Base-by-base conservation (phyloP, 2,329 filamentous ascomycete genomes). In the Chaetomium sp. region DNA sequence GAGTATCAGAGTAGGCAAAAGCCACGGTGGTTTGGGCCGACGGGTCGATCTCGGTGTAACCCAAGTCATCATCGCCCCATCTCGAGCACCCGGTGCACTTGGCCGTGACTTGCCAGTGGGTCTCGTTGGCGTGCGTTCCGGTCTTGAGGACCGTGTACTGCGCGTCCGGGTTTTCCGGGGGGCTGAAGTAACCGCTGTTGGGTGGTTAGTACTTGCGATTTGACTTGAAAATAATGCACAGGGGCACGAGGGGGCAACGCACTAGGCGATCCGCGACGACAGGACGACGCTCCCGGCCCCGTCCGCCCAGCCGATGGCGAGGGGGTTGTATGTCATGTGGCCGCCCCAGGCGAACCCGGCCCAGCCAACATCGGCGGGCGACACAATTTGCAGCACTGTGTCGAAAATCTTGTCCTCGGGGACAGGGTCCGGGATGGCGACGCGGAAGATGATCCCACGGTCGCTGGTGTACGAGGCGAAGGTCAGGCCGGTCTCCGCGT, bases 261-360 rank as follows among this genome's bases (percentile, higher is more conserved):
- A 82, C 80, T 75, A 79, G 6, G 80, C 79, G 69, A 79, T 79
- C 31, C 81, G 75, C 0, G 79, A 77, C 0, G 79, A 80, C 13
- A 78, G 72, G 1, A 80, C 76, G 12, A 76, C 77, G 45, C 73
- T 76, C 49, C 70, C 76, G 16, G 72, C 75, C 27, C 77, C 79
- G 68, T 79, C 81, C 45, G 74, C 70, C 81, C 81, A 83, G 4
- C 75, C 77, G 31, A 83, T 70, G 4, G 79, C 76, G 1, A 83
- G 72, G 1, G 81, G 81, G 65, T 79, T 79, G 71, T 81, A 80
- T 1, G 78, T 76, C 81, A 83, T 83, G 38, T 76, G 76, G 4
- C 80, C 81, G n/a, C 80, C 81, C 81, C 81, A 83, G 16, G 81
- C 77, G 25, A 82, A 73, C 2, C 80, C 81, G 9, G 78, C 77